Percentiles rank a stretch among this genome's conserved stretches.
Conservation (phyloP, 139 green algal species). For the Chlorella sp. region DNA sequence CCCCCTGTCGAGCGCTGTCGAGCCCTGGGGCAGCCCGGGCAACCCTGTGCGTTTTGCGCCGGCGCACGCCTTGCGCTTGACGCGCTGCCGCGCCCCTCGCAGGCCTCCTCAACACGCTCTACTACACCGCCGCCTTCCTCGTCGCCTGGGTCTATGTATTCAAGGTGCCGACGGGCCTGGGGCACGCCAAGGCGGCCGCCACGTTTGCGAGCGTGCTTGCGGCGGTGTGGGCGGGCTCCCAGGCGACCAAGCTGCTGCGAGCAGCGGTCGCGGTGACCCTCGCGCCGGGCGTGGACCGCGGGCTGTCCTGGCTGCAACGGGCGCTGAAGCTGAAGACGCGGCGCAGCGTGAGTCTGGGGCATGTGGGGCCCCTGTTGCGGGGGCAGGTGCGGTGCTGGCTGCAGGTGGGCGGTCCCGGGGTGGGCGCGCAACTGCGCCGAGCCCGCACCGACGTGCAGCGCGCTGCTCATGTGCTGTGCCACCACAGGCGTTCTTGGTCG, state of each 20-base stretch:
- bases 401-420: too few species aligned
- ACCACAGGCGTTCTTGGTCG: slow-evolving; percentile 25
- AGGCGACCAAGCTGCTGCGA: slow-evolving; percentile 61
- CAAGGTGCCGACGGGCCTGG: slow-evolving; percentile 19
- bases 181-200: slow-evolving; percentile 17
- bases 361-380: too few species aligned
- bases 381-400: too few species aligned
- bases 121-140: slow-evolving; percentile 55
- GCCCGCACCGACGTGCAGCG: too few species aligned
- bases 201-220: slow-evolving; percentile 47
- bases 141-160: slow-evolving; percentile 26
- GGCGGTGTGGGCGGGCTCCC: slow-evolving; percentile 65
- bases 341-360: background rate
- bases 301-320: slow-evolving; percentile 2
- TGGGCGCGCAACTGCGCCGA: too few species aligned
- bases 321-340: slow-evolving; percentile 5
- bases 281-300: slow-evolving; percentile 22
- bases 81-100: background rate
- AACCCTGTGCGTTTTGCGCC: too few species aligned
- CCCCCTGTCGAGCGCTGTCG: too few species aligned
- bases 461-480: too few species aligned
- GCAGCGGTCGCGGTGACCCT: slow-evolving; percentile 19
- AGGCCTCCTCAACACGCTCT: slow-evolving; percentile 66
- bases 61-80: too few species aligned
- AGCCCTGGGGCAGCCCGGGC: too few species aligned